Evolutionary conservation across 768 basidiomycete species (phyloP).

Genomic region (Termitomyces sp.): DNA sequence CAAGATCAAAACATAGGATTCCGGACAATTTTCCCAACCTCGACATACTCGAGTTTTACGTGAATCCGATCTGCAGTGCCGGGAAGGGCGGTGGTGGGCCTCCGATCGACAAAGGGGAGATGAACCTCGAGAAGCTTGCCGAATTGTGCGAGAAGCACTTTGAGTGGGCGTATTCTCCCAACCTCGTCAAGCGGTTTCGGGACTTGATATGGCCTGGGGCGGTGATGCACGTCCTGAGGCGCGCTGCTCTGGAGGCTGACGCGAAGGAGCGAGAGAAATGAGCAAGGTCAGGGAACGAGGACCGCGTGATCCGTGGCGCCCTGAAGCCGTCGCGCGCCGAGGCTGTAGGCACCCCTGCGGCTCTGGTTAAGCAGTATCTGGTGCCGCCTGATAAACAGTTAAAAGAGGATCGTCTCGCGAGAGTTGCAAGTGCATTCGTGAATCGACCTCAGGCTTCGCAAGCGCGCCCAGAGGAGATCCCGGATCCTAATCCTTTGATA

Average conservation of each 20-base stretch:
- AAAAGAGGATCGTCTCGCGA: neutral
- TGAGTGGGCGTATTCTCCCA: constrained; percentile 55
- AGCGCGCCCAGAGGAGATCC: neutral
- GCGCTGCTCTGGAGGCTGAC: constrained; percentile 43
- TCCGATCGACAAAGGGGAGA: constrained; percentile 32
- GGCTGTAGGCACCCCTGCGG: neutral
- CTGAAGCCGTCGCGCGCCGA: neutral
- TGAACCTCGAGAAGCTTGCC: constrained; percentile 51
- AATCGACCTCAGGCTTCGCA: neutral
- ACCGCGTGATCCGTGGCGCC: neutral
- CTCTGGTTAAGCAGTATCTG: neutral
- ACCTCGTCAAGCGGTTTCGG: neutral
- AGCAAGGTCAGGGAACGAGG: constrained; percentile 12
- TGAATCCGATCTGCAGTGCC: constrained; percentile 20
- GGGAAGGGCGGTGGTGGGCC: constrained; percentile 30
- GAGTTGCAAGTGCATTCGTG: neutral
- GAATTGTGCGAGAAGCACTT: constrained; percentile 60
- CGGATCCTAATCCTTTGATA: neutral
- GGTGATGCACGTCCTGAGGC: constrained; percentile 54
- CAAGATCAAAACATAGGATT: constrained; percentile 24
- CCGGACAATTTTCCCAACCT: constrained; percentile 52
- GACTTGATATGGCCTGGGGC: neutral
- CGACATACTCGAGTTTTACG: constrained; percentile 57
- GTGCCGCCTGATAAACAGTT: neutral
- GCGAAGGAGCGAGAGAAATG: constrained; percentile 23